Conservation (phyloP, 768 basidiomycete genomes). For the Phlegmacium glaucopus region DNA sequence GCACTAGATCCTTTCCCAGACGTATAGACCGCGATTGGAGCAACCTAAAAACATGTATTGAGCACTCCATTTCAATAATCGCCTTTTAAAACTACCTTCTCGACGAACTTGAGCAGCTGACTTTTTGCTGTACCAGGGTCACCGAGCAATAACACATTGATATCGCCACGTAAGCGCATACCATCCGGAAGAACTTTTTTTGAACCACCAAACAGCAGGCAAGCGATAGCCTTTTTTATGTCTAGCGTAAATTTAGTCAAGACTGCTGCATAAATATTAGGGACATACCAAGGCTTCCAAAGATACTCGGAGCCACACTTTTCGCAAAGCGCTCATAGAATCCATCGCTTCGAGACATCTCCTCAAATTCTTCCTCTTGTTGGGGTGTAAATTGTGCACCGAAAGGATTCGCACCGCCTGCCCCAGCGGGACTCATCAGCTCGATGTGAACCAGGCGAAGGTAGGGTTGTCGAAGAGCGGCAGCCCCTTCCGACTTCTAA, state of each 20-base stretch:
- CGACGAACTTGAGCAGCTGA: conserved; percentile 97
- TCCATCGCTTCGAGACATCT: conserved; percentile 83
- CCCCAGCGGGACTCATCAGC: conserved; percentile 72
- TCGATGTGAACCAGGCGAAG: conserved; percentile 92
- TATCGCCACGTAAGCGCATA: conserved; percentile 95
- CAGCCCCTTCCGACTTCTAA: conserved; percentile 78
- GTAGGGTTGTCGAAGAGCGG: conserved; percentile 92
- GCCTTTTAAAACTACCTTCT: conserved; percentile 56
- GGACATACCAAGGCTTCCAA: conserved; percentile 78
- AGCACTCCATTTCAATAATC: not conserved
- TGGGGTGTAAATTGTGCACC: conserved; percentile 89
- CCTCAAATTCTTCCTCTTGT: conserved; percentile 95
- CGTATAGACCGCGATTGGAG: conserved; percentile 97
- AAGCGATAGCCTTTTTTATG: conserved; percentile 97
- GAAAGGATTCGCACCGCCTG: conserved; percentile 77
- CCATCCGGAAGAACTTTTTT: conserved; percentile 97
- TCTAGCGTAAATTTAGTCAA: conserved; percentile 46
- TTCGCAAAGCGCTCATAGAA: conserved; percentile 93
- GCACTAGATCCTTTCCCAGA: conserved; percentile 98
- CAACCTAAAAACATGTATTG: conserved; percentile 52
- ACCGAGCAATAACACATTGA: conserved; percentile 94
- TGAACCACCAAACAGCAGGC: conserved; percentile 94
- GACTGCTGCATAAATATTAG: not conserved
- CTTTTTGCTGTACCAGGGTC: conserved; percentile 99
- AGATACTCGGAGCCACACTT: conserved; percentile 97